A percentile compares a stretch with the other conserved stretches of the same genome.
Evolutionary conservation across 768 basidiomycete genomes (phyloP).

Genomic region (Clitopilus hobsonii): DNA sequence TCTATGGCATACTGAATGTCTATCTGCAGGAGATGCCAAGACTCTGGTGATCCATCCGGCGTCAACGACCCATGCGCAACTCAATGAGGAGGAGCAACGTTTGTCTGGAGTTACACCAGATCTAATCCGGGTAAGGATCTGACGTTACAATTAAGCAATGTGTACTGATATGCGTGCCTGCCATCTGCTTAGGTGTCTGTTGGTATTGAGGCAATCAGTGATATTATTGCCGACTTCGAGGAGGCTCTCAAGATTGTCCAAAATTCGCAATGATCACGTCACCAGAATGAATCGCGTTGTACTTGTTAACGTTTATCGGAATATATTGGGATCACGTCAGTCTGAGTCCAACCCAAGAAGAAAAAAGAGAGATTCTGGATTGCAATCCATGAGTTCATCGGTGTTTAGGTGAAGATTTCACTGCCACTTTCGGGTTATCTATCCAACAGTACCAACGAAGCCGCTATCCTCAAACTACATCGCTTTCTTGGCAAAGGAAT

Average conservation of each 20-base stretch:
- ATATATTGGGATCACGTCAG: neutral
- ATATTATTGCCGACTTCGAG: constrained; percentile 35
- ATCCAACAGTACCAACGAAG: no score
- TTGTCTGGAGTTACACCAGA: constrained; percentile 72
- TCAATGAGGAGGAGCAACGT: constrained; percentile 54
- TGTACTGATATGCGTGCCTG: neutral
- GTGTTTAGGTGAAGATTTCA: no score
- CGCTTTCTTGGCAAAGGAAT: no score
- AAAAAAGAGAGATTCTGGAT: no score
- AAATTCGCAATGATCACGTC: neutral
- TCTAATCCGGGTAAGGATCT: constrained; percentile 63
- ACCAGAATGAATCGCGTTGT: neutral
- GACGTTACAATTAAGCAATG: no score
- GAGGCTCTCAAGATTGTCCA: constrained; percentile 15
- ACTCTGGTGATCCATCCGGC: constrained; percentile 78
- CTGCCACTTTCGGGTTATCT: no score
- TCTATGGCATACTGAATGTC: neutral
- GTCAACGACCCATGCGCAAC: constrained; percentile 72
- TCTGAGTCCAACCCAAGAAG: neutral
- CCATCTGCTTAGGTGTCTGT: constrained; percentile 23
- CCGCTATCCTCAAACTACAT: no score
- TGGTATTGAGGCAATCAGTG: constrained; percentile 32
- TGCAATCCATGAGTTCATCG: no score
- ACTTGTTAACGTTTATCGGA: neutral
- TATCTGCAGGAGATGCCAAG: constrained; percentile 56